phyloP scores from a whole-genome alignment of 495 filamentous ascomycete genomes.

The Penicillium diatomitis region DNA sequence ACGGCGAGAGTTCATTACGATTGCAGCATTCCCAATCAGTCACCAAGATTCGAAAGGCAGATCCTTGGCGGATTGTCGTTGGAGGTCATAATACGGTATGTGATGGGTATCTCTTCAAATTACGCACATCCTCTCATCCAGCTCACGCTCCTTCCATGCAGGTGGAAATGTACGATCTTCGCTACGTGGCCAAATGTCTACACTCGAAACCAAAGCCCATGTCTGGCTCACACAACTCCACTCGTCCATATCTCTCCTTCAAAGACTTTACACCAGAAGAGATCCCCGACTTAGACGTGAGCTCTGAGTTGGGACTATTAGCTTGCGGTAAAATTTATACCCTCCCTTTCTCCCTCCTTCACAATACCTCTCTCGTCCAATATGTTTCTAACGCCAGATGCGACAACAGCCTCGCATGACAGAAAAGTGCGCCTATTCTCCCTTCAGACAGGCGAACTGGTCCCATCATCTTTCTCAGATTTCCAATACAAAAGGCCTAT shows the following conservation, averaged over 20 bases:
- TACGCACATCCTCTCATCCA: neutral
- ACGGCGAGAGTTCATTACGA: slow-evolving; percentile 21
- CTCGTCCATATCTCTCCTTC: slow-evolving; percentile 30
- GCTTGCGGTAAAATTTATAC: slow-evolving; percentile 23
- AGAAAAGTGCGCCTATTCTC: slow-evolving; percentile 32
- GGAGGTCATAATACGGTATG: slow-evolving; percentile 30
- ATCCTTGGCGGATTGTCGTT: slow-evolving; percentile 28
- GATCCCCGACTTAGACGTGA: slow-evolving; percentile 29
- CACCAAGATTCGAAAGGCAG: slow-evolving; percentile 28
- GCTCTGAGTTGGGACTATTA: slow-evolving; percentile 27
- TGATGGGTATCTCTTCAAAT: neutral
- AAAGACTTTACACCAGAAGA: slow-evolving; percentile 17
- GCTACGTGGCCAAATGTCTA: slow-evolving; percentile 24
- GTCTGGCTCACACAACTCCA: slow-evolving; percentile 19
- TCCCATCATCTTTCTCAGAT: slow-evolving; percentile 23
- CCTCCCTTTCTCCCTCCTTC: neutral
- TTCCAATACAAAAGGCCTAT: slow-evolving; percentile 21
- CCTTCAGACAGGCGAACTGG: slow-evolving; percentile 23
- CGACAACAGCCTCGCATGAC: slow-evolving; percentile 19
- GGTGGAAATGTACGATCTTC: slow-evolving; percentile 41
- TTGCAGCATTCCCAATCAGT: slow-evolving; percentile 29
- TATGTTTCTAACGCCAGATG: neutral
- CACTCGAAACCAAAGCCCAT: slow-evolving; percentile 23
- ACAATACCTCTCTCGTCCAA: neutral
- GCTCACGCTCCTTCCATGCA: neutral